Evolutionary conservation across 2,329 filamentous ascomycete genomes (phyloP).

Genomic region (Curvularia sp.): DNA sequence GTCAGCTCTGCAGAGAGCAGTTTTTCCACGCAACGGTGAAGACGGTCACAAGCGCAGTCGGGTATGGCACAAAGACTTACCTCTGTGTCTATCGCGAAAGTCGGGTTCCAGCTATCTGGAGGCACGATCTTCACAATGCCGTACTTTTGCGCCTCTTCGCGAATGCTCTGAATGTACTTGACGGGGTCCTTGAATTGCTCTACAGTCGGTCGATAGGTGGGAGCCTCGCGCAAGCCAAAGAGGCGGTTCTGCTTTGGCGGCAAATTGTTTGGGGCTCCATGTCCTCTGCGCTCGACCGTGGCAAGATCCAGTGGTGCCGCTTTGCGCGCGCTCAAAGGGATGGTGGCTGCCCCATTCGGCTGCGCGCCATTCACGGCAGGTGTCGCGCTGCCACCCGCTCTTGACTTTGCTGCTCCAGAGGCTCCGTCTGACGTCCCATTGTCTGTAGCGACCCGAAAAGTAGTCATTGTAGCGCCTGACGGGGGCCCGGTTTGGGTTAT

Average conservation of each 20-base stretch:
- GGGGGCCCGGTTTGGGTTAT: constrained; percentile 41
- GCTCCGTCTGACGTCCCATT: constrained; percentile 31
- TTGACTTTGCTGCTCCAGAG: constrained; percentile 37
- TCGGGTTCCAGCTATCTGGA: constrained; percentile 89
- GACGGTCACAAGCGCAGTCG: neutral
- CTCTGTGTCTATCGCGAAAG: constrained; percentile 96
- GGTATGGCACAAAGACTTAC: constrained; percentile 60
- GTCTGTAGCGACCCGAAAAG: constrained; percentile 48
- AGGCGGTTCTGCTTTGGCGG: constrained; percentile 78
- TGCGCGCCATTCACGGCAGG: constrained; percentile 43
- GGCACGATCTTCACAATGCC: constrained; percentile 97
- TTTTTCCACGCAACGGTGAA: neutral
- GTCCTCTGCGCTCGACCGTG: constrained; percentile 89
- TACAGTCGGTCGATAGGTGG: constrained; percentile 86
- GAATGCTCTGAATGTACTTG: constrained; percentile 91
- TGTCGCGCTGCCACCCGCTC: constrained; percentile 38
- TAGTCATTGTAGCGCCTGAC: constrained; percentile 46
- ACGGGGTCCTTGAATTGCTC: constrained; percentile 96
- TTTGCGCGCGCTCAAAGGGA: constrained; percentile 68
- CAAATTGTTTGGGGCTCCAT: constrained; percentile 77
- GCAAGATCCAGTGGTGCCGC: constrained; percentile 78
- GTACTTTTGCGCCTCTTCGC: constrained; percentile 82
- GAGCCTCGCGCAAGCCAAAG: constrained; percentile 86
- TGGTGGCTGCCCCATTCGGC: constrained; percentile 53
- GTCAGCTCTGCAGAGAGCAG: constrained; percentile 35